A percentile compares a stretch with the other conserved stretches of the same genome.
Evolutionary conservation across 352 stramenopile species (phyloP).

Genomic region (Pythium coloratum): DNA sequence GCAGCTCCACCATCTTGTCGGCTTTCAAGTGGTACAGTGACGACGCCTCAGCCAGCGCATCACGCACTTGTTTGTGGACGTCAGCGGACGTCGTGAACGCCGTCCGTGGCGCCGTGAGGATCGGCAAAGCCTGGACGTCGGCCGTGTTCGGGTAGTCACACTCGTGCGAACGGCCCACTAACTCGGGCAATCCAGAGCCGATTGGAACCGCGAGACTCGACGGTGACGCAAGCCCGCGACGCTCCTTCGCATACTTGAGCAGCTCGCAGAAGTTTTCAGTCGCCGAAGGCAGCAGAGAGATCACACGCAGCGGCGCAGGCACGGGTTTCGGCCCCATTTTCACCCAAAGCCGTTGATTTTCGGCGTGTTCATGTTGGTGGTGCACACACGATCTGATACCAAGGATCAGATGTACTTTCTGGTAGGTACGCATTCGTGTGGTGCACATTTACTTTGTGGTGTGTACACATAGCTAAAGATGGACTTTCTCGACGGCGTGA

Average conservation of each 20-base stretch:
- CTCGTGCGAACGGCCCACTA: conserved; percentile 76
- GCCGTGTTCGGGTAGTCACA: conserved; percentile 53
- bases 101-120: conserved; percentile 58
- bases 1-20: conserved; percentile 34
- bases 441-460: too few relatives aligned
- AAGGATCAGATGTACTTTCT: too few relatives aligned
- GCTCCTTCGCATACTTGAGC: conserved; percentile 28
- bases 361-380: conserved; percentile 12
- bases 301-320: conserved; percentile 41
- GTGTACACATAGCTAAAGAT: too few relatives aligned
- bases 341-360: neutral
- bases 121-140: conserved; percentile 41
- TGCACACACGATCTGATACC: neutral
- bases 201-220: neutral
- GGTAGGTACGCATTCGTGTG: too few relatives aligned
- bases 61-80: conserved; percentile 65
- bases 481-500: too few relatives aligned
- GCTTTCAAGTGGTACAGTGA: conserved; percentile 70
- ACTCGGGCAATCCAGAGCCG: conserved; percentile 29
- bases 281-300: conserved; percentile 69
- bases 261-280: conserved; percentile 65
- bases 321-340: conserved; percentile 12
- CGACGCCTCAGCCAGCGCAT: conserved; percentile 42
- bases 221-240: conserved; percentile 2
- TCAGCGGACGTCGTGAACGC: conserved; percentile 63